Conservation (phyloP, 805 yeast genomes). For the Ogataea paradorogensis region DNA sequence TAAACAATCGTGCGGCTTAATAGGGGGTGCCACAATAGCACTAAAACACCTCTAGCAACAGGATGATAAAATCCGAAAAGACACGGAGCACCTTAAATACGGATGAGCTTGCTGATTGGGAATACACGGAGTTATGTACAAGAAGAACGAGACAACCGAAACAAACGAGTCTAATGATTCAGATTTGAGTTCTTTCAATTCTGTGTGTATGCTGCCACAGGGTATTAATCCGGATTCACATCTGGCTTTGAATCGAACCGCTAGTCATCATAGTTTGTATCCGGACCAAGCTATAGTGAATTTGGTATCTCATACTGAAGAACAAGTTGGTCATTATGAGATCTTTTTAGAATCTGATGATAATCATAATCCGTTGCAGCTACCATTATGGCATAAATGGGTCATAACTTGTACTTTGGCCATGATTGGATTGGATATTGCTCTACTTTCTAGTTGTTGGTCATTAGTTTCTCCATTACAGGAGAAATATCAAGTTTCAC, state of each 20-base stretch:
- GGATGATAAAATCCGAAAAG: constrained; percentile 5
- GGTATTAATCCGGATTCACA: neutral
- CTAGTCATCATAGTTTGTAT: constrained; percentile 18
- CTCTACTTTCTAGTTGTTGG: constrained; percentile 69
- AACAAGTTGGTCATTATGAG: constrained; percentile 14
- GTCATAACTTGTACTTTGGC: constrained; percentile 52
- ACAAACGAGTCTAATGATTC: constrained; percentile 1
- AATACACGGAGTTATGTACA: neutral
- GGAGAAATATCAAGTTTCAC: constrained; percentile 45
- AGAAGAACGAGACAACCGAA: neutral
- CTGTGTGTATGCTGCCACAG: neutral
- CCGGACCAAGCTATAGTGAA: constrained; percentile 21
- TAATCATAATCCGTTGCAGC: constrained; percentile 14
- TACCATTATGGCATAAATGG: constrained; percentile 55
- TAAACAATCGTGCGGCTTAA: constrained; percentile 6
- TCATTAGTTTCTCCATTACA: constrained; percentile 57
- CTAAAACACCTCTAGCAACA: neutral
- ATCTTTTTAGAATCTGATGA: constrained; percentile 20
- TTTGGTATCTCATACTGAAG: constrained; percentile 1
- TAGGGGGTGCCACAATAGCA: constrained; percentile 4
- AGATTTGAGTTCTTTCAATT: constrained; percentile 4
- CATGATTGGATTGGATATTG: constrained; percentile 54
- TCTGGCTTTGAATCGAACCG: constrained; percentile 6
- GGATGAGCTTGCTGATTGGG: neutral
- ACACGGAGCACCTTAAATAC: constrained; percentile 1